Evolutionary conservation across 495 filamentous ascomycete genomes (phyloP).

Genomic region (Podospora appendiculata): DNA sequence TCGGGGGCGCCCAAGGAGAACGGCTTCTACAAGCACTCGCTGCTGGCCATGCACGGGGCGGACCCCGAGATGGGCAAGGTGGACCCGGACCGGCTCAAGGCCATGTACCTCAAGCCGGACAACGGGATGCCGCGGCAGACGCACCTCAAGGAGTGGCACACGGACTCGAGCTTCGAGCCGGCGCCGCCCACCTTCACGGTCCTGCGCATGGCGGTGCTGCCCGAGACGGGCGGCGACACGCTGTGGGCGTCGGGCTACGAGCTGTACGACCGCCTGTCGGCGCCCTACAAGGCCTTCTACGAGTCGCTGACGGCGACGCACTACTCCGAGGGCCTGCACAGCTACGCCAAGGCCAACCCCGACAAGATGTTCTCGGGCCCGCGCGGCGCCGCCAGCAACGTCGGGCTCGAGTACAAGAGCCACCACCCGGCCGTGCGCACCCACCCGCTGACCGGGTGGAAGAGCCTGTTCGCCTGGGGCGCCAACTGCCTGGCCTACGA

Average conservation of each 20-base stretch:
- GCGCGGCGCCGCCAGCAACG: neutral
- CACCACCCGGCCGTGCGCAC: neutral
- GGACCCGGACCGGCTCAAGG: neutral
- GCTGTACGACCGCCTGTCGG: neutral
- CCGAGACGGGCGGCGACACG: neutral
- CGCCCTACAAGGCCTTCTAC: neutral
- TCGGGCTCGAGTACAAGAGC: neutral
- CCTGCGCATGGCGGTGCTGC: neutral
- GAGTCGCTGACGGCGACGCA: neutral
- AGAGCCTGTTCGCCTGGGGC: neutral
- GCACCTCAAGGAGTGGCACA: neutral
- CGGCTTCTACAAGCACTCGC: neutral
- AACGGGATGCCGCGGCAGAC: neutral
- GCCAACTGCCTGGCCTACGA: neutral
- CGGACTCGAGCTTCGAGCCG: neutral
- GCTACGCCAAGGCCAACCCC: neutral
- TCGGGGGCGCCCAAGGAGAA: neutral
- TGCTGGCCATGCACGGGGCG: neutral
- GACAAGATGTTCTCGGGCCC: neutral
- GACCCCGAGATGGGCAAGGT: neutral
- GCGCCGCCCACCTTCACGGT: neutral
- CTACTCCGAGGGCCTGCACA: neutral
- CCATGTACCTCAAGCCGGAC: neutral
- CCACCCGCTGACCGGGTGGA: neutral
- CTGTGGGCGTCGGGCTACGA: neutral